Evolutionary conservation across 371 early-diverging fungal genomes (phyloP).

Genomic region (Aphelidium insulamus): DNA sequence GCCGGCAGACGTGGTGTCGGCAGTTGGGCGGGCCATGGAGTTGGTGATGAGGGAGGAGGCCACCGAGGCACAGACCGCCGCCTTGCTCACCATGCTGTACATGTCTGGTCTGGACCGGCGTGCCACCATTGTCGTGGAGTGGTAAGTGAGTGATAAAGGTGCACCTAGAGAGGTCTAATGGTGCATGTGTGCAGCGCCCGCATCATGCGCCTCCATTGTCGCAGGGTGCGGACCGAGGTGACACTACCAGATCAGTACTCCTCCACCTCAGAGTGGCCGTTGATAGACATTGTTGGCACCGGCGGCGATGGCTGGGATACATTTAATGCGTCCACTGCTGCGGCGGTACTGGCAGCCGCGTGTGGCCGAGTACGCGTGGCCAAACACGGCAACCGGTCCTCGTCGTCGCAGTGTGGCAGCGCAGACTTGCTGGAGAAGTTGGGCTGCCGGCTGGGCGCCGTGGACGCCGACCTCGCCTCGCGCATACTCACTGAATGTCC

Average conservation of each 20-base stretch:
- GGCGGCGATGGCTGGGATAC: constrained; percentile 96
- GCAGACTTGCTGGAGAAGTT: constrained; percentile 77
- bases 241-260: constrained; percentile 4
- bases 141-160: too few relatives aligned
- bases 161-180: too few relatives aligned
- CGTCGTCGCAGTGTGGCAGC: constrained; percentile 83
- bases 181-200: too few relatives aligned
- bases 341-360: constrained; percentile 78
- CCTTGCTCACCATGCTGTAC: constrained; percentile 52
- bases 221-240: constrained; percentile 24
- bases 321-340: constrained; percentile 84
- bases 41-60: constrained; percentile 53
- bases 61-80: constrained; percentile 59
- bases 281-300: constrained; percentile 89
- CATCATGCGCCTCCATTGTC: constrained; percentile 35
- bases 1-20: too few relatives aligned
- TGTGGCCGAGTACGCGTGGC: constrained; percentile 79
- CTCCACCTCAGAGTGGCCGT: constrained; percentile 14
- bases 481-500: constrained; percentile 17
- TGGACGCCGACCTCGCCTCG: constrained; percentile 39
- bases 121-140: constrained; percentile 55
- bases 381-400: constrained; percentile 86
- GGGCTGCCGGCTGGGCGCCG: constrained; percentile 40
- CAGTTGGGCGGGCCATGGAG: constrained; percentile 35
- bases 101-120: constrained; percentile 42